Evolutionary conservation across 805 yeast genomes (phyloP).

Genomic region (Zygosaccharomyces gambellarensis): DNA sequence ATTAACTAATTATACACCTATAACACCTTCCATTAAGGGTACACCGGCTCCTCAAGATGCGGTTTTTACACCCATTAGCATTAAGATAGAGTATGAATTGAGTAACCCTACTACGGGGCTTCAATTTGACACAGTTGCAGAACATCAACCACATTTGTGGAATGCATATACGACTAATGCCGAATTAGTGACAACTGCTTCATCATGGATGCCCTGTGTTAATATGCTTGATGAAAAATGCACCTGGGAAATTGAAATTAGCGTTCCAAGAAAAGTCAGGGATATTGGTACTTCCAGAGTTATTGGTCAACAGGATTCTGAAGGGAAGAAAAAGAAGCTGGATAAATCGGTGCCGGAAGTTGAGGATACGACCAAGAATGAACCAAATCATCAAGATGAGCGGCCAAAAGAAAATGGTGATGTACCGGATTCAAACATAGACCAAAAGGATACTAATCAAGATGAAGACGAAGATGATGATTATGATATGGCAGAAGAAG

Average conservation of each 20-base stretch:
- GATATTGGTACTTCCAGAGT: slow-evolving; percentile 49
- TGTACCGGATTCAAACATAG: slow-evolving; percentile 2
- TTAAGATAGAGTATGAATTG: slow-evolving; percentile 63
- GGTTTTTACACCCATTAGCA: slow-evolving; percentile 66
- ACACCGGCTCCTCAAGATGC: slow-evolving; percentile 40
- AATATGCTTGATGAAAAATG: slow-evolving; percentile 83
- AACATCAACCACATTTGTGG: slow-evolving; percentile 47
- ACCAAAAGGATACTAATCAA: slow-evolving; percentile 22
- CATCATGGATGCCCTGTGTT: slow-evolving; percentile 97
- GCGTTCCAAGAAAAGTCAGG: slow-evolving; percentile 72
- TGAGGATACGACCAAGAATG: background rate
- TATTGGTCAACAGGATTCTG: slow-evolving; percentile 31
- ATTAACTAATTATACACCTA: slow-evolving; percentile 36
- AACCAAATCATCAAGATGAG: background rate
- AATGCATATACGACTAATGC: slow-evolving; percentile 82
- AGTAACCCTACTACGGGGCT: slow-evolving; percentile 69
- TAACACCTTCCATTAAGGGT: slow-evolving; percentile 39
- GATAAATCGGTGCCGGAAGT: background rate
- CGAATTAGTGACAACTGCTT: slow-evolving; percentile 72
- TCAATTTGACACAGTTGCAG: slow-evolving; percentile 49
- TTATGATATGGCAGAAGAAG: slow-evolving; percentile 35
- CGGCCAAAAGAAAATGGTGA: background rate
- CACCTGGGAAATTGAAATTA: slow-evolving; percentile 89
- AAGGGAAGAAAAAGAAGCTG: background rate
- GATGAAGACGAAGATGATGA: slow-evolving; percentile 35